Conservation (phyloP, 1,284 basidiomycete genomes). For the Rhodofomes roseus region DNA sequence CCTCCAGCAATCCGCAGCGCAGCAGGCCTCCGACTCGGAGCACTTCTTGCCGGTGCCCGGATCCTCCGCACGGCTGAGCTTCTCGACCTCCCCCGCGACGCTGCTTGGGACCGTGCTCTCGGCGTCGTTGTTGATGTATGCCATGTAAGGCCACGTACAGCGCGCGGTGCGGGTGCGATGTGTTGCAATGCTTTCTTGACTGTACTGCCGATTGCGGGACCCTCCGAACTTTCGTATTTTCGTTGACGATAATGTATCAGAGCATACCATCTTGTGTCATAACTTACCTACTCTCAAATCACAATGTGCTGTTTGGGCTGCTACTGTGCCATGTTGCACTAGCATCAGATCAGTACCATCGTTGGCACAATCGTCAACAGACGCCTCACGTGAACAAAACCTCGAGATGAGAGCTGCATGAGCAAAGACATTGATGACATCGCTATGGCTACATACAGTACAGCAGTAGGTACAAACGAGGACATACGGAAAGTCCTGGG, state of each 20-base stretch:
- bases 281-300: no score
- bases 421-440: neutral
- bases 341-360: no score
- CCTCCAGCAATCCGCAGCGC: constrained; percentile 47
- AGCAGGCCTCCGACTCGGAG: constrained; percentile 47
- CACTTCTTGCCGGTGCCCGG: constrained; percentile 68
- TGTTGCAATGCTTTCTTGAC: no score
- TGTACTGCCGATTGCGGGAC: no score
- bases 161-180: no score
- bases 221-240: no score
- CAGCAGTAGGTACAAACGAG: neutral
- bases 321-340: no score
- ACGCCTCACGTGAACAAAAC: no score
- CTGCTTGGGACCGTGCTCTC: neutral
- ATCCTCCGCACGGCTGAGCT: constrained; percentile 18
- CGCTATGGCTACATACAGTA: neutral
- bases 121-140: neutral
- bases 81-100: neutral
- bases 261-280: neutral
- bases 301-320: no score
- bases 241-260: no score
- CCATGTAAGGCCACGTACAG: neutral
- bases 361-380: neutral
- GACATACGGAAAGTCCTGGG: neutral
- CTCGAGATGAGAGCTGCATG: neutral